Percentiles rank a stretch among this genome's conserved stretches.
Conservation (phyloP, 2,329 filamentous ascomycete species). For the Aureobasidium lini region DNA sequence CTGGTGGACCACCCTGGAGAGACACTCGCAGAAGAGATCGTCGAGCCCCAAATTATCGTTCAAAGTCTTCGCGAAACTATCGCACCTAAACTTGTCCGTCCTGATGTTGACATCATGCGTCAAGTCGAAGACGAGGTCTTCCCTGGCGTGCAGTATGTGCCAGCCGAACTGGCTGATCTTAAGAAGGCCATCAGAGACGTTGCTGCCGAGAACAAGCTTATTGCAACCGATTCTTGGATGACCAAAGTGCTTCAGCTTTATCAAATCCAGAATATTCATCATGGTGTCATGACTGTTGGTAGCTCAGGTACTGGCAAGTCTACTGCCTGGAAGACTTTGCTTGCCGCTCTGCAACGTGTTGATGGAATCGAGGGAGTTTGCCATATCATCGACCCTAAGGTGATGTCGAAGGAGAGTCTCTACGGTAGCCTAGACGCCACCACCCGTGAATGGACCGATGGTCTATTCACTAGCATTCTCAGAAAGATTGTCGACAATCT, state of each 20-base stretch:
- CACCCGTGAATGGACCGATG: conserved; percentile 97
- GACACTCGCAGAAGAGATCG: conserved; percentile 54
- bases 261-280: conserved; percentile 95
- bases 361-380: conserved; percentile 90
- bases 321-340: conserved; percentile 82
- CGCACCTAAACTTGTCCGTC: conserved; percentile 89
- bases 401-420: conserved; percentile 98
- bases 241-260: conserved; percentile 95
- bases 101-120: conserved; percentile 83
- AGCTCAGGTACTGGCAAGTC: conserved; percentile 98
- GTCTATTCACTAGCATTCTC: conserved; percentile 93
- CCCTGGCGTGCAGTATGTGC: conserved; percentile 86
- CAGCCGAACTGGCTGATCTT: conserved; percentile 74
- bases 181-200: conserved; percentile 74
- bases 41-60: conserved; percentile 96
- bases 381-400: conserved; percentile 97
- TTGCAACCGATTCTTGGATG: conserved; percentile 93
- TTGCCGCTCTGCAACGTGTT: conserved; percentile 84
- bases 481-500: conserved; percentile 98
- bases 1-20: conserved; percentile 52
- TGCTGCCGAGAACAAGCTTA: conserved; percentile 76
- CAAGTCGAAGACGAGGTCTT: conserved; percentile 79
- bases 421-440: conserved; percentile 96
- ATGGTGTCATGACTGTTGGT: conserved; percentile 99
- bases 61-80: conserved; percentile 98